Evolutionary conservation across 805 yeast genomes (phyloP).

Genomic region (Cyberlindnera mycetangii): DNA sequence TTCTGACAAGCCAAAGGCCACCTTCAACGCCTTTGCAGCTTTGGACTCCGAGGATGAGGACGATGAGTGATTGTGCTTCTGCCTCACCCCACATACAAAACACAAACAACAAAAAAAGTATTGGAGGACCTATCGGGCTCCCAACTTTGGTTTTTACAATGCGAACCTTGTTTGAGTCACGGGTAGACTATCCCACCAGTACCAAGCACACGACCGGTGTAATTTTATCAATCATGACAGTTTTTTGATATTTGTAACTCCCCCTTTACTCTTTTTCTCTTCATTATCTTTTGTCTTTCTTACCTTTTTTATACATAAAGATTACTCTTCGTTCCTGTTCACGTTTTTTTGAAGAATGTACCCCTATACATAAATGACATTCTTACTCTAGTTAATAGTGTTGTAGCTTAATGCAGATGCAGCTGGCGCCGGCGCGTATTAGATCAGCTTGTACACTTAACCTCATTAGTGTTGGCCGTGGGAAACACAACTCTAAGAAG

Average conservation of each 20-base stretch:
- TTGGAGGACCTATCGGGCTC: not conserved
- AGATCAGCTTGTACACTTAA: too few relatives aligned
- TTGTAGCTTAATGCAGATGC: too few relatives aligned
- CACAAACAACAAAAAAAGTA: not conserved
- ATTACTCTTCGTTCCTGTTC: not conserved
- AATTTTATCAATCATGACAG: conserved; percentile 2
- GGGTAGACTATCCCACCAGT: too few relatives aligned
- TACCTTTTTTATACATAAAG: not conserved
- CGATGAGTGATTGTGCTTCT: conserved; percentile 14
- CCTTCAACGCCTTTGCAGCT: conserved; percentile 82
- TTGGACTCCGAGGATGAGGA: conserved; percentile 36
- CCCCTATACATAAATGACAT: not conserved
- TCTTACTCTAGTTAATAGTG: too few relatives aligned
- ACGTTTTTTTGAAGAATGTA: not conserved
- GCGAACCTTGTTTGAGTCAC: too few relatives aligned
- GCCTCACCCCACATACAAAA: not conserved
- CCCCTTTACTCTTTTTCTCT: not conserved
- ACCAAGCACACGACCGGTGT: not conserved
- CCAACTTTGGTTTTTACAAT: not conserved
- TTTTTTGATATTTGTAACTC: not conserved
- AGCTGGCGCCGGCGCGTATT: too few relatives aligned
- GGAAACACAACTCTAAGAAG: too few relatives aligned
- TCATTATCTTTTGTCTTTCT: not conserved
- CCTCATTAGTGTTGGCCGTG: too few relatives aligned
- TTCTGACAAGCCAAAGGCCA: conserved; percentile 61